These are phyloP conservation scores for Argentina anserina DNA, from an alignment of 306 rosid genomes.

Conservation along the genomic window DNA sequence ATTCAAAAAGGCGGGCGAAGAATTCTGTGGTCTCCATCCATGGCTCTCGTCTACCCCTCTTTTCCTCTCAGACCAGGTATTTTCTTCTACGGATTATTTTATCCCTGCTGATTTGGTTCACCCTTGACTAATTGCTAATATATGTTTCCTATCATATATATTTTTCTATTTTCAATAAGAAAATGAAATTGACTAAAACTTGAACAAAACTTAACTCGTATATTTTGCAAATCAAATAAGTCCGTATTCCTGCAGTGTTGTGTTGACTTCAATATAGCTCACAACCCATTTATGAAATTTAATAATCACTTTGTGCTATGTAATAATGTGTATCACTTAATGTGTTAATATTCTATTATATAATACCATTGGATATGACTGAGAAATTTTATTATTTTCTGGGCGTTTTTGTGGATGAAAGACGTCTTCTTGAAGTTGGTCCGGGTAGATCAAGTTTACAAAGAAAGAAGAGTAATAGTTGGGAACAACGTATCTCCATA, in stretches of 20 bases:
- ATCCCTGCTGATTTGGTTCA: no score
- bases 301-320: neutral
- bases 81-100: no score
- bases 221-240: no score
- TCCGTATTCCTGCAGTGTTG: no score
- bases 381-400: neutral
- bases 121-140: no score
- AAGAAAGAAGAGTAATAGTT: conserved; percentile 38
- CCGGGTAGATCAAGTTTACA: conserved; percentile 34
- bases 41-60: conserved; percentile 20
- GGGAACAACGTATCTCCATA: conserved; percentile 37
- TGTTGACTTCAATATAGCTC: neutral
- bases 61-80: conserved; percentile 34
- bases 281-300: neutral
- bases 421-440: conserved; percentile 37
- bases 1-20: conserved; percentile 14
- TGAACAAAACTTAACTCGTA: no score
- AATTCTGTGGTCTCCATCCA: conserved; percentile 22
- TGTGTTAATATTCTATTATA: neutral
- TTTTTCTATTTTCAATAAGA: no score
- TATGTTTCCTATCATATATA: no score
- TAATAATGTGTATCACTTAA: neutral
- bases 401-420: conserved; percentile 20
- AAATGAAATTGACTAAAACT: no score
- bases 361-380: neutral